Evolutionary conservation across 106 monocot genomes (phyloP).

Genomic region (Posidonia australis): DNA sequence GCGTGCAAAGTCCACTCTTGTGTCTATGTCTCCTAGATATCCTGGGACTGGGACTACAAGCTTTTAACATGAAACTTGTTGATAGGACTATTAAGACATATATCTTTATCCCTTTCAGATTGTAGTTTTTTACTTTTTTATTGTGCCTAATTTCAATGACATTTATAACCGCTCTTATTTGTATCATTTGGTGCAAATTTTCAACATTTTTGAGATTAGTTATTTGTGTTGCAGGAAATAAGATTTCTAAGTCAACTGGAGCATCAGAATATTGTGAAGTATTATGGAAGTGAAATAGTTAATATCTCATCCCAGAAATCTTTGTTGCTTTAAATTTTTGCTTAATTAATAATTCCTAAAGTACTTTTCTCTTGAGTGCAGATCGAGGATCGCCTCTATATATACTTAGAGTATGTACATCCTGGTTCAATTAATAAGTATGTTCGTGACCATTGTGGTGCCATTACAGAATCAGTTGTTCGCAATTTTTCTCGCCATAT

Average conservation of each 20-base stretch:
- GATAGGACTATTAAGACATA: too few relatives aligned
- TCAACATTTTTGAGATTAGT: neutral
- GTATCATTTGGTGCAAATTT: too few relatives aligned
- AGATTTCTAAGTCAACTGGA: slow-evolving; percentile 83
- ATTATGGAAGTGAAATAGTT: slow-evolving; percentile 92
- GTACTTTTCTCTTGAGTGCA: slow-evolving; percentile 18
- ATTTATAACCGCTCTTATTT: too few relatives aligned
- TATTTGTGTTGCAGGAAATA: slow-evolving; percentile 64
- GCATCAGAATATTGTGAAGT: slow-evolving; percentile 93
- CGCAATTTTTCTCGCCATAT: slow-evolving; percentile 97
- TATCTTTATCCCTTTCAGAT: too few relatives aligned
- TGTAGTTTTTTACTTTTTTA: too few relatives aligned
- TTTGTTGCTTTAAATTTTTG: neutral
- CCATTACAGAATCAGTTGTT: slow-evolving; percentile 92
- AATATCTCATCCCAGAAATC: slow-evolving; percentile 13
- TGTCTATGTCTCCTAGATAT: too few relatives aligned
- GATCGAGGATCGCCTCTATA: slow-evolving; percentile 73
- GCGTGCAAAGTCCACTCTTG: too few relatives aligned
- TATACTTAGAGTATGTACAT: slow-evolving; percentile 87
- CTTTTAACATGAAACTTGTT: too few relatives aligned
- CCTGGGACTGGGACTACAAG: too few relatives aligned
- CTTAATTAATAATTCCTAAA: neutral
- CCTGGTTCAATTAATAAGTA: slow-evolving; percentile 96
- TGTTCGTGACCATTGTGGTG: slow-evolving; percentile 69
- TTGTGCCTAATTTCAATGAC: too few relatives aligned